These are phyloP conservation scores for Tolypocladium endophyticum DNA, from an alignment of 2,329 filamentous ascomycete genomes.

Conservation along the genomic window DNA sequence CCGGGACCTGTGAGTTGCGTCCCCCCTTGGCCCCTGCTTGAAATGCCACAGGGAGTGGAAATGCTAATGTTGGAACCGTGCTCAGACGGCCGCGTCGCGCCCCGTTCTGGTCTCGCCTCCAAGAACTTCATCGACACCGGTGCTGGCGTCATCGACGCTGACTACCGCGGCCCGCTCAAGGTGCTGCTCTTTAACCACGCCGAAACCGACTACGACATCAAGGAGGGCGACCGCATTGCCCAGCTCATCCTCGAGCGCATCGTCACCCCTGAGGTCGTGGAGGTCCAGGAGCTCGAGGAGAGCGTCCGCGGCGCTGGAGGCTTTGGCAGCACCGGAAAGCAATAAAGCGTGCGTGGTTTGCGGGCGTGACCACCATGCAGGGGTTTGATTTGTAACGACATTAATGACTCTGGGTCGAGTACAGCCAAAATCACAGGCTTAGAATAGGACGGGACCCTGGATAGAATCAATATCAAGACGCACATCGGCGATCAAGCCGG, in stretches of 20 bases:
- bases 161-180: slow-evolving; percentile 91
- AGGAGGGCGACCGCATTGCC: slow-evolving; percentile 81
- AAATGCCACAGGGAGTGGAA: not conserved
- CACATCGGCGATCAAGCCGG: not conserved
- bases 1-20: slow-evolving; percentile 66
- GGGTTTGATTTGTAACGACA: not conserved
- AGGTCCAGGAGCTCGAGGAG: slow-evolving; percentile 79
- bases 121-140: slow-evolving; percentile 97
- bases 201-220: slow-evolving; percentile 70
- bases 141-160: slow-evolving; percentile 93
- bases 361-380: too few species aligned
- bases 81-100: slow-evolving; percentile 80
- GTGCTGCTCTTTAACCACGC: slow-evolving; percentile 90
- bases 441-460: not conserved
- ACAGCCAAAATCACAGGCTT: not conserved
- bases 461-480: not conserved
- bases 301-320: slow-evolving; percentile 85
- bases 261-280: slow-evolving; percentile 83
- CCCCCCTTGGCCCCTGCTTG: not conserved
- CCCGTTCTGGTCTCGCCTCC: slow-evolving; percentile 78
- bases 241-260: slow-evolving; percentile 93
- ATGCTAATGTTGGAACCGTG: not conserved
- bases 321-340: slow-evolving; percentile 72
- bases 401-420: not conserved
- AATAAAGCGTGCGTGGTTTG: slow-evolving; percentile 1